Conservation (phyloP, 1,139 yeast genomes). For the Suhomyces anneliseae region DNA sequence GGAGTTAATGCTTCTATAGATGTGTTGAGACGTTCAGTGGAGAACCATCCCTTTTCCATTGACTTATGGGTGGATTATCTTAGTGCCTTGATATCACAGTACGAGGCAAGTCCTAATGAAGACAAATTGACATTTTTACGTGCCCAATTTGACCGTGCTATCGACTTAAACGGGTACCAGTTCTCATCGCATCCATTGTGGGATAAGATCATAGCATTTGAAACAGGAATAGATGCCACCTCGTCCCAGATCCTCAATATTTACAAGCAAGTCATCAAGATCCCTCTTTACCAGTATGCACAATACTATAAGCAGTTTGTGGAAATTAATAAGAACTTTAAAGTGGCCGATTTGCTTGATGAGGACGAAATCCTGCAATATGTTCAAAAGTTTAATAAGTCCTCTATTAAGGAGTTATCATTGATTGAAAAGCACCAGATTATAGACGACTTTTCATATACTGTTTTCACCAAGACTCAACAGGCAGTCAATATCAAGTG, state of each 20-base stretch:
- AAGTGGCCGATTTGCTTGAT: constrained; percentile 32
- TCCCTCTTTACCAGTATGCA: constrained; percentile 73
- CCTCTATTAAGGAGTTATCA: constrained; percentile 24
- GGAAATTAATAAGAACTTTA: constrained; percentile 39
- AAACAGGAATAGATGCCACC: constrained; percentile 23
- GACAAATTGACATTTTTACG: constrained; percentile 29
- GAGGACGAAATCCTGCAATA: constrained; percentile 21
- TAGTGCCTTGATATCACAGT: constrained; percentile 45
- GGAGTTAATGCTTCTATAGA: constrained; percentile 53
- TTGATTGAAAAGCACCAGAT: constrained; percentile 36
- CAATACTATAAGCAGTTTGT: constrained; percentile 55
- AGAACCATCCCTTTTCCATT: constrained; percentile 53
- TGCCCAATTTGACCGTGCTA: constrained; percentile 40
- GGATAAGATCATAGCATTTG: constrained; percentile 61
- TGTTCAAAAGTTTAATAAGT: constrained; percentile 23
- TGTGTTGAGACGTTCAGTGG: constrained; percentile 47
- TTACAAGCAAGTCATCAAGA: constrained; percentile 42
- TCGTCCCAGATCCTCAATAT: constrained; percentile 28
- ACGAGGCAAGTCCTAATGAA: constrained; percentile 17
- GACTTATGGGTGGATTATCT: constrained; percentile 71
- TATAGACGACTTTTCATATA: constrained; percentile 43
- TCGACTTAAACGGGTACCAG: constrained; percentile 49
- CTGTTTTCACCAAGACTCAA: constrained; percentile 49
- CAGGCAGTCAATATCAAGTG: constrained; percentile 54
- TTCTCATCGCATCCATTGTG: constrained; percentile 64